These are phyloP conservation scores for Talaromyces stipitatus DNA, from an alignment of 495 filamentous ascomycete genomes.

Conservation along the genomic window DNA sequence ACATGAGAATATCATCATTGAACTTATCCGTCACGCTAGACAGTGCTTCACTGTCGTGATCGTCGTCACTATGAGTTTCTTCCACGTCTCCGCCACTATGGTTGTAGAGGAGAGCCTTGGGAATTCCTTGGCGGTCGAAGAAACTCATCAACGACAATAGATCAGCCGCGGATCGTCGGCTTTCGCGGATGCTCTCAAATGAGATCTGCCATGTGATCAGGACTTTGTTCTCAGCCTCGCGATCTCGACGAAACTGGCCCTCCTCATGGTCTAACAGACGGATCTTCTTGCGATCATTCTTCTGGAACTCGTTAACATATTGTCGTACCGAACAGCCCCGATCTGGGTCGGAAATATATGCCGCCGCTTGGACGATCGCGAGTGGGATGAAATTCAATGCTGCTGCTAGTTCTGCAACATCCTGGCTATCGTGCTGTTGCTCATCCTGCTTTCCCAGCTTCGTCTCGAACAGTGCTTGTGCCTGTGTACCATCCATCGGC, in stretches of 20 bases:
- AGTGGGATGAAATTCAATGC: conserved; percentile 37
- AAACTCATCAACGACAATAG: conserved; percentile 35
- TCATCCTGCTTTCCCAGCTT: conserved; percentile 19
- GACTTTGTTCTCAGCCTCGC: conserved; percentile 12
- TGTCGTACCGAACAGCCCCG: conserved; percentile 17
- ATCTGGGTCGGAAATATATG: conserved; percentile 15
- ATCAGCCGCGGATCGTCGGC: conserved; percentile 14
- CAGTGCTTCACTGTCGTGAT: not conserved
- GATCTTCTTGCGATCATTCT: conserved; percentile 25
- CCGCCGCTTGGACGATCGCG: too few species aligned
- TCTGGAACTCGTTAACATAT: conserved; percentile 27
- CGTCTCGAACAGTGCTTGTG: conserved; percentile 27
- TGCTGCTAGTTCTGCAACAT: conserved; percentile 17
- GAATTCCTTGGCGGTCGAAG: conserved; percentile 33
- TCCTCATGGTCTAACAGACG: conserved; percentile 28
- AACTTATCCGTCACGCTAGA: conserved; percentile 18
- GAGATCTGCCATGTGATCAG: not conserved
- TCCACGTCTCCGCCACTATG: not conserved
- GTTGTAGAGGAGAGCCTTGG: conserved; percentile 20
- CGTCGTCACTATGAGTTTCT: not conserved
- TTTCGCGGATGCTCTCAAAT: not conserved
- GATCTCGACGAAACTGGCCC: conserved; percentile 32
- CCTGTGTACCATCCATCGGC: conserved; percentile 24
- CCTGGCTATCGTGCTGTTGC: conserved; percentile 6
- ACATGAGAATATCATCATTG: conserved; percentile 31